phyloP scores from a whole-genome alignment of 2,329 filamentous ascomycete species.

The Trichophyton schoenleinii region DNA sequence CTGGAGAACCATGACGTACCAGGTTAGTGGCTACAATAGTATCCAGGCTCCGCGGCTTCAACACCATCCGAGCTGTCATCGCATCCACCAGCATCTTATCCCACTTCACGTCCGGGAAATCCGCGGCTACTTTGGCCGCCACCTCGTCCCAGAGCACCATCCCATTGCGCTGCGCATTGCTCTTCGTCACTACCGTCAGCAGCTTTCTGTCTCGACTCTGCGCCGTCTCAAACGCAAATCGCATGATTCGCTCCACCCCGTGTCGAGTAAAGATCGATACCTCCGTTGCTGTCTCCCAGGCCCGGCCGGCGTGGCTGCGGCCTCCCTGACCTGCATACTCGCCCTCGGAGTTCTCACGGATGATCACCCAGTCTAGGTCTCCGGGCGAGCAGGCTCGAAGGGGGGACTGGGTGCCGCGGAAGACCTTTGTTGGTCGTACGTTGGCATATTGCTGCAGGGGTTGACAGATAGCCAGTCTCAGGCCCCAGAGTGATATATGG shows the following conservation, averaged over 20 bases:
- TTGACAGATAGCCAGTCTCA: constrained; percentile 44
- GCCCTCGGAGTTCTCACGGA: constrained; percentile 45
- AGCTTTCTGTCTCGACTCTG: constrained; percentile 35
- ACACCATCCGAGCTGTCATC: constrained; percentile 44
- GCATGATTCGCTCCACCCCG: constrained; percentile 39
- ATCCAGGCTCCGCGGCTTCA: constrained; percentile 39
- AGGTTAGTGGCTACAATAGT: constrained; percentile 45
- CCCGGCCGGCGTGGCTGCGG: constrained; percentile 37
- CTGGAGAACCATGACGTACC: neutral
- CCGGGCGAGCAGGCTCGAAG: constrained; percentile 35
- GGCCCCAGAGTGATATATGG: constrained; percentile 45
- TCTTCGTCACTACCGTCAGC: constrained; percentile 45
- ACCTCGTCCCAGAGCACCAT: constrained; percentile 48
- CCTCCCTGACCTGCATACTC: constrained; percentile 46
- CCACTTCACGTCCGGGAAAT: constrained; percentile 40
- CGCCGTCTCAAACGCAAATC: constrained; percentile 43
- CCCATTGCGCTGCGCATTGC: constrained; percentile 43
- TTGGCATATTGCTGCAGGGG: constrained; percentile 47
- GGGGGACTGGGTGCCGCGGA: constrained; percentile 41
- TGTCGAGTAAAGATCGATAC: constrained; percentile 43
- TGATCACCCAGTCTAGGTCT: constrained; percentile 44
- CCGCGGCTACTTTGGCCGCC: constrained; percentile 34
- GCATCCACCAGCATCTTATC: constrained; percentile 48
- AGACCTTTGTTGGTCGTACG: constrained; percentile 41
- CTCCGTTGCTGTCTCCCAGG: constrained; percentile 43